Percentiles rank a stretch among this genome's conserved stretches.
Conservation (phyloP, 2,329 filamentous ascomycete species). For the Beauveria pseudobassiana region DNA sequence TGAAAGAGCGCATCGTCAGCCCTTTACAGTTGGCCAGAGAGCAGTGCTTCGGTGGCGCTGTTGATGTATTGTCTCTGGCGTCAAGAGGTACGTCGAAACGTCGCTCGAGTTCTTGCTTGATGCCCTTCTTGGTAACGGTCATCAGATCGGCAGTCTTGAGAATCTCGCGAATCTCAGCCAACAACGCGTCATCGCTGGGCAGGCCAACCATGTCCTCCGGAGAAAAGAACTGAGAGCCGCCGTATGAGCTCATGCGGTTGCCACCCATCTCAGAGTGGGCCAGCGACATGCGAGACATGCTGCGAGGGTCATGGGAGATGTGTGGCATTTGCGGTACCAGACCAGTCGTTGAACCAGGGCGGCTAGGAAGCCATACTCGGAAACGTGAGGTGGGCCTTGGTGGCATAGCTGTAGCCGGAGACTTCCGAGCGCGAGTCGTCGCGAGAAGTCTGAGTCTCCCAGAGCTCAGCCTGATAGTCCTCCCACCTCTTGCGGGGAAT, state of each 20-base stretch:
- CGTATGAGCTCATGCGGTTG: constrained; percentile 54
- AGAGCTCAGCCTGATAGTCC: constrained; percentile 95
- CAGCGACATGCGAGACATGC: constrained; percentile 68
- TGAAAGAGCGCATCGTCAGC: not conserved
- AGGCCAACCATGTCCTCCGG: constrained; percentile 65
- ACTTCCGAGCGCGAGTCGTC: constrained; percentile 77
- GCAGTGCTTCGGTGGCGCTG: constrained; percentile 72
- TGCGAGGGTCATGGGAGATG: constrained; percentile 40
- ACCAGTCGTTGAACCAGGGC: constrained; percentile 48
- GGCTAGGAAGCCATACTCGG: constrained; percentile 63
- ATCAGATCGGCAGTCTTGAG: constrained; percentile 87
- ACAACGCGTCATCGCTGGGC: constrained; percentile 80
- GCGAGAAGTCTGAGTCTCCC: constrained; percentile 85
- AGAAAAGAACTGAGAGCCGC: constrained; percentile 50
- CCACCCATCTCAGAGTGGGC: constrained; percentile 61
- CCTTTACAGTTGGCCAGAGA: constrained; percentile 65
- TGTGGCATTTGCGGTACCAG: constrained; percentile 40
- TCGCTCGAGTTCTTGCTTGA: constrained; percentile 87
- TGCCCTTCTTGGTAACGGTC: constrained; percentile 97
- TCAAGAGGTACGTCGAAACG: constrained; percentile 84
- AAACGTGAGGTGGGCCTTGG: constrained; percentile 61
- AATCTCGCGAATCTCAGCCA: constrained; percentile 93
- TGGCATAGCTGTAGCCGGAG: constrained; percentile 91
- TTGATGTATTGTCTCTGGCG: constrained; percentile 86
- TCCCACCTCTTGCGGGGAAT: constrained; percentile 99